Base-by-base conservation (phyloP, 352 stramenopile genomes). In the Peronospora belbahrii region DNA sequence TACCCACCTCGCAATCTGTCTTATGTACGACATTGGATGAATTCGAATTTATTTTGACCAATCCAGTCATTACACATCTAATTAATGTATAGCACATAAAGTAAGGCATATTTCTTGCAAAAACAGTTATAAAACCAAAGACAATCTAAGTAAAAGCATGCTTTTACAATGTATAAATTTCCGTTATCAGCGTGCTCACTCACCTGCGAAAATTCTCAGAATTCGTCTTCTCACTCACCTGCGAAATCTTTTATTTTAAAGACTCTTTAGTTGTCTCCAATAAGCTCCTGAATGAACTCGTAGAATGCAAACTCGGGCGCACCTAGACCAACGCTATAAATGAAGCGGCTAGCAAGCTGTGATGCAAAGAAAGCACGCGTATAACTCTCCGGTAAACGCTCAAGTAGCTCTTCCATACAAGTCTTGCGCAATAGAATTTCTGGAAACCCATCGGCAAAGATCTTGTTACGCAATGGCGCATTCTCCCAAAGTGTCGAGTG, bases 261-360 rank as follows among this genome's bases (percentile, higher is more conserved):
- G 25, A n/a, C n/a, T 9, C 24, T 30, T 50, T 62, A 62, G 35
- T 62, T 59, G 52, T 40, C 48, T 33, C 58, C 52, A 47, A 63
- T 72, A 42, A 90, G 70, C 31, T 65, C 59, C 41, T 88, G 52
- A 19, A 89, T 77, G 42, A 89, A 92, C 64, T 92, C 80, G 66
- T 89, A 92, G 65, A 92, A 92, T 20, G 77, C 76, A 28, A 89
- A 92, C 56, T 92, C 80, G 6, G 75, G 78, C 6, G 73, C 74
- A 40, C 62, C 69, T 22, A 89, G 59, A 6, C 77, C 77, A 25
- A 78, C 74, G 15, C 65, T 70, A 64, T 92, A 92, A 20, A 92
- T 77, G 62, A 89, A 89, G 42, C 76, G 77, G 38, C 72, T 86
- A 5, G 80, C 77, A 24, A 92, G 62, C 60, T 92, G 78, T 48